These are phyloP conservation scores for Claviceps capensis DNA, from an alignment of 2,329 filamentous ascomycete species.

Conservation along the genomic window DNA sequence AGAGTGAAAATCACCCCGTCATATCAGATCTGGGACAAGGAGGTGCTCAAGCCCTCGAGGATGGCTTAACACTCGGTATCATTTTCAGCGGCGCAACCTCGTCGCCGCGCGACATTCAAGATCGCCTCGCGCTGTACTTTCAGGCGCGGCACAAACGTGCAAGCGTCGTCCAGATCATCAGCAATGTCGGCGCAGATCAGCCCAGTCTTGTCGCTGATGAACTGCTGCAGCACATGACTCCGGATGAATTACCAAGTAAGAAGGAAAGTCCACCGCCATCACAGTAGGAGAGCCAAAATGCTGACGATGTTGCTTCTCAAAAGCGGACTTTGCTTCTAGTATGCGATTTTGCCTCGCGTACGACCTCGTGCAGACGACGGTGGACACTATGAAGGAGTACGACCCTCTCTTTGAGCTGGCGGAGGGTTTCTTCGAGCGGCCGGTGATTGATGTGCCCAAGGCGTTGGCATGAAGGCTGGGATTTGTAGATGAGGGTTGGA, in stretches of 20 bases:
- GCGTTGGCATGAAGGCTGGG: no score
- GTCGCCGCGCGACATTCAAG: conserved; percentile 9
- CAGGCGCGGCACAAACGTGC: conserved; percentile 15
- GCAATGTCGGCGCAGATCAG: conserved; percentile 22
- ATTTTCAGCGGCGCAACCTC: conserved; percentile 13
- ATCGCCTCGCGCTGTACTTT: conserved; percentile 14
- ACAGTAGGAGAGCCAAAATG: not conserved
- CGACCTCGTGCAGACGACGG: not conserved
- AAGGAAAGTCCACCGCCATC: no score
- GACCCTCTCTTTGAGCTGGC: not conserved
- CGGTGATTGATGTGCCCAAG: not conserved
- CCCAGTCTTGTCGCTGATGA: conserved; percentile 11
- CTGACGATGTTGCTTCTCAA: not conserved
- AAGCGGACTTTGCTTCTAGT: not conserved
- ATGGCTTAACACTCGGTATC: conserved; percentile 19
- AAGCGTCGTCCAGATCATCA: conserved; percentile 24
- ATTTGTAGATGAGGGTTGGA: no score
- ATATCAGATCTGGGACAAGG: conserved; percentile 24
- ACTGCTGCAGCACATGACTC: not conserved
- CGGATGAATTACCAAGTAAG: not conserved
- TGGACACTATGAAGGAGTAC: not conserved
- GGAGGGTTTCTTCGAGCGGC: not conserved
- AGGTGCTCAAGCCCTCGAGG: conserved; percentile 22
- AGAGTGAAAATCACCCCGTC: no score
- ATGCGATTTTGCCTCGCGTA: not conserved